Conservation (phyloP, 2,329 filamentous ascomycete genomes). For the Pseudogymnoascus verrucosus region DNA sequence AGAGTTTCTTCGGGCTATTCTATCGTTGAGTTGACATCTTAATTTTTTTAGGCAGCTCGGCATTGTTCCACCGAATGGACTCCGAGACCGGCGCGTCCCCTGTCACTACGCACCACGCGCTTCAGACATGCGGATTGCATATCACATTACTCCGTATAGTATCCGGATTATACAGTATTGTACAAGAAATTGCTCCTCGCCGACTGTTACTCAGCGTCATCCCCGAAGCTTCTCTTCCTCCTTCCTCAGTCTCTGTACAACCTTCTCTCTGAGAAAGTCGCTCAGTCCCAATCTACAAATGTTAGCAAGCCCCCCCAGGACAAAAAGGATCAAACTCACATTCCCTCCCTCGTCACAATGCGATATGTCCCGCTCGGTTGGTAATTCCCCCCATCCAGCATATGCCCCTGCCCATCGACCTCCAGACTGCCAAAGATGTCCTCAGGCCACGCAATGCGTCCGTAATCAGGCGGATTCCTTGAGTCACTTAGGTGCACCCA, state of each 20-base stretch:
- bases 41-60: background rate
- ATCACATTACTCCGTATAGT: background rate
- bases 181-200: background rate
- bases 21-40: background rate
- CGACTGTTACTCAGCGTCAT: background rate
- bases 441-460: conserved; percentile 60
- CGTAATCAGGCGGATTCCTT: conserved; percentile 58
- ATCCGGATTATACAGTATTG: background rate
- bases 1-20: background rate
- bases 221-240: conserved; percentile 36
- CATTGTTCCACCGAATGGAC: background rate
- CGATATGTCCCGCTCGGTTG: conserved; percentile 56
- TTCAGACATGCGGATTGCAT: background rate
- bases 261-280: conserved; percentile 45
- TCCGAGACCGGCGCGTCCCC: background rate
- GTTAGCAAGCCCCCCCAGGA: conserved; percentile 16
- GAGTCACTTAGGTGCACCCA: conserved; percentile 58
- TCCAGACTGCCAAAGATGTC: conserved; percentile 63
- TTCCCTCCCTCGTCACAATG: conserved; percentile 56
- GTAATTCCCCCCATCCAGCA: conserved; percentile 45
- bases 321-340: conserved; percentile 42
- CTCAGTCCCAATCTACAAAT: conserved; percentile 43
- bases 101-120: background rate
- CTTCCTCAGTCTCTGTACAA: conserved; percentile 43
- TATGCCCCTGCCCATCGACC: conserved; percentile 48